Evolutionary conservation across 2,329 filamentous ascomycete species (phyloP).

Genomic region (Trichoderma pleuroti): DNA sequence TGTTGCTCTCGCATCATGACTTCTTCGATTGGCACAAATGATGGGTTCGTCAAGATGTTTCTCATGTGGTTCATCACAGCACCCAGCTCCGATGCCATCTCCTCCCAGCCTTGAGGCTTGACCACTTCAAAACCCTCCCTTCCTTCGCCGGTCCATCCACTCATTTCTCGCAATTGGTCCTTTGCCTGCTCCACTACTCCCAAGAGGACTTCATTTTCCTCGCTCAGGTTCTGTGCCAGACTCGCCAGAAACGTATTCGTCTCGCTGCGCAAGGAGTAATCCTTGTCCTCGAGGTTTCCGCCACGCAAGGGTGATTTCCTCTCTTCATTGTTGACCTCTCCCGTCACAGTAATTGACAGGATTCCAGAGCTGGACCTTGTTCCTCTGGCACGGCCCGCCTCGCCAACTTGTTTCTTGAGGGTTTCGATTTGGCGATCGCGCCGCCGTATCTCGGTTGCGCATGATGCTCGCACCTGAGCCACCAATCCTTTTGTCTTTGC

Average conservation of each 20-base stretch:
- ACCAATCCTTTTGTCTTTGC: constrained; percentile 74
- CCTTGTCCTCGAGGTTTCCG: constrained; percentile 32
- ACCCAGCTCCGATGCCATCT: constrained; percentile 72
- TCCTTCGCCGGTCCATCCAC: constrained; percentile 48
- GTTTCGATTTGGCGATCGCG: constrained; percentile 85
- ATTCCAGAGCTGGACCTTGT: constrained; percentile 52
- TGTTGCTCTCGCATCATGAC: constrained; percentile 90
- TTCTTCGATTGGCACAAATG: constrained; percentile 92
- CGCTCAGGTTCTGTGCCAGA: constrained; percentile 76
- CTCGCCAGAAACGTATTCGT: constrained; percentile 88
- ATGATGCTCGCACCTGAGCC: constrained; percentile 78
- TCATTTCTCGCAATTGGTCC: constrained; percentile 66
- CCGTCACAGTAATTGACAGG: constrained; percentile 54
- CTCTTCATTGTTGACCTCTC: constrained; percentile 50
- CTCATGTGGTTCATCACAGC: constrained; percentile 75
- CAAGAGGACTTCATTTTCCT: constrained; percentile 85
- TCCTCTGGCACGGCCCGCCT: constrained; percentile 61
- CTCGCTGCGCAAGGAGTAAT: constrained; percentile 75
- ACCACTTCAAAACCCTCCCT: constrained; percentile 32
- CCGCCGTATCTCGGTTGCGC: constrained; percentile 86
- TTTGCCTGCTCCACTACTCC: constrained; percentile 68
- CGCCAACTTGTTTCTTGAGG: constrained; percentile 80
- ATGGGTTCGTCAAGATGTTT: constrained; percentile 85
- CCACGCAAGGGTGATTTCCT: constrained; percentile 30
- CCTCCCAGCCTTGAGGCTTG: constrained; percentile 49